Evolutionary conservation across 169 alveolate genomes (phyloP), one percentile per base, ranked within the genome.

Genomic region (Theileria luwenshuni): DNA sequence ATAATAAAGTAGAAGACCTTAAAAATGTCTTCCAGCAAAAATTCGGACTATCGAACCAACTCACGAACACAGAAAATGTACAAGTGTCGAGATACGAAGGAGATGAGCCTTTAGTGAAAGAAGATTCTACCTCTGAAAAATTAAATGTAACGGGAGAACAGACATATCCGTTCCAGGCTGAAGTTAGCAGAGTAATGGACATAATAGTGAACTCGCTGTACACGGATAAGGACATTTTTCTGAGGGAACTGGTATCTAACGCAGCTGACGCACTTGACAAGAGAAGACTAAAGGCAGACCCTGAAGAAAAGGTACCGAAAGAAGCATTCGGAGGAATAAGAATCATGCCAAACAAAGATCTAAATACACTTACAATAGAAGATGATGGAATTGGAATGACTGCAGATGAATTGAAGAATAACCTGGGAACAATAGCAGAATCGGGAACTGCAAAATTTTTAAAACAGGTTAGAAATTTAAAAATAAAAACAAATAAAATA

Each of bases 371-470:
- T 51, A 90, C 98, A 59, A 95, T 98, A 74, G 94, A 95, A 60
- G 99, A 98, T 90, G 94, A 98, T 27, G 99, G 99, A 48, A 93
- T 98, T 43, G 99, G 99, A 27, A 98, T 98, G 99, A 95, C 98
- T 48, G 96, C 95, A 90, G 96, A 94, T 61, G 99, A 98, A 83
- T 84, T 98, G 64, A 97, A 97, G 71, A 96, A 95, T 83, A 97
- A 97, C 90, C 89, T 98, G 76, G 99, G 99, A 42, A 97, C 99
- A 19, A 97, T 98, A 25, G 99, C 99, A 42, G 97, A 97, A 85
- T 98, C 99, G 2, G 99, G 99, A 49, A 98, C 99, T 17, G 97
- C 99, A 86, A 94, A 73, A 92, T 97, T 83, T 88, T 94, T 77
- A n/a, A 58, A 81, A 23, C 89, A 76, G 80, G 77, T 67, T 6